A percentile compares a stretch with the other conserved stretches of the same genome.
Conservation (phyloP, 148 eudicot species). For the Dianthus caryophyllus region DNA sequence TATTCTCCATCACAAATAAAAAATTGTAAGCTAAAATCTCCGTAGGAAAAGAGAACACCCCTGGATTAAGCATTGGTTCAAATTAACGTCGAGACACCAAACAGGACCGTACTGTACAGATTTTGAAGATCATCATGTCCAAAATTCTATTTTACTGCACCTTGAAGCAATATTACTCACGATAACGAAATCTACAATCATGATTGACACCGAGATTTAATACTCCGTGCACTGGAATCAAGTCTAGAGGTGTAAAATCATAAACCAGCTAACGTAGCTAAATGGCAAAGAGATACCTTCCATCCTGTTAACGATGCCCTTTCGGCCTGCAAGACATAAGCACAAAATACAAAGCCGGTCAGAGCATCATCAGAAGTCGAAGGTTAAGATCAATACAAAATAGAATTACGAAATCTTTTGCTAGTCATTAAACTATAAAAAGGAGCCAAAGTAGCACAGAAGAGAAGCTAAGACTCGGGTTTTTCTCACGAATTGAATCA, state of each 20-base stretch:
- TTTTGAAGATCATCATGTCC: too few species aligned
- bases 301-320: constrained; percentile 48
- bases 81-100: too few species aligned
- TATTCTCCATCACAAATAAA: background rate
- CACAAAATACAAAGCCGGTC: background rate
- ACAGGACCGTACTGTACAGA: too few species aligned
- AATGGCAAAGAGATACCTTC: constrained; percentile 46
- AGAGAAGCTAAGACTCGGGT: background rate
- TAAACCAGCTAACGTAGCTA: background rate
- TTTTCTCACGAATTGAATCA: too few species aligned
- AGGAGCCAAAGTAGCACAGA: background rate
- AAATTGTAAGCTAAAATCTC: background rate
- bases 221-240: background rate
- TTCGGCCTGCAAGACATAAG: constrained; percentile 39
- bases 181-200: too few species aligned
- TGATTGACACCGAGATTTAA: too few species aligned
- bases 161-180: too few species aligned
- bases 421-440: background rate
- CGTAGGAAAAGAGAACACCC: background rate
- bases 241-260: background rate
- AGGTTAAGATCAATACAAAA: background rate
- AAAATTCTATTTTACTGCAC: too few species aligned
- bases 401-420: background rate
- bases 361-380: background rate
- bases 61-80: background rate